Evolutionary conservation across 2,329 filamentous ascomycete genomes (phyloP).

Genomic region (Nothopassalora personata): DNA sequence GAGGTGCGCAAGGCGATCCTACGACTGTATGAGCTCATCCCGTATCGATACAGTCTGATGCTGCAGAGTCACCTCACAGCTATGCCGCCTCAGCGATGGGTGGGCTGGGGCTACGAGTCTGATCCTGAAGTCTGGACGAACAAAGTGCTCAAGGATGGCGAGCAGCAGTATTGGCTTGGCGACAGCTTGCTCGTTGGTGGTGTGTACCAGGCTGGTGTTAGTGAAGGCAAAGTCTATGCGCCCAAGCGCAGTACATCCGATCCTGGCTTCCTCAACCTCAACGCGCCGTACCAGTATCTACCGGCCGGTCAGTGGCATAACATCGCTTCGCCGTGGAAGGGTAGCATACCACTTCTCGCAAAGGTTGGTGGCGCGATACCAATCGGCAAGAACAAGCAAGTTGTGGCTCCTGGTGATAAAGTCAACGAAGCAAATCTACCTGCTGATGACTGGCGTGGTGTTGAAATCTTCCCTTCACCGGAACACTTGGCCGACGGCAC

Average conservation of each 20-base stretch:
- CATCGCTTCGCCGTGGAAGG: constrained; percentile 48
- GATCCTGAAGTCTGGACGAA: constrained; percentile 62
- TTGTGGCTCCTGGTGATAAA: constrained; percentile 48
- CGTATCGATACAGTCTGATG: constrained; percentile 63
- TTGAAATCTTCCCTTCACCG: constrained; percentile 54
- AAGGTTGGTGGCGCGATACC: constrained; percentile 52
- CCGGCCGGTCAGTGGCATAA: constrained; percentile 51
- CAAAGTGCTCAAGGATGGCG: constrained; percentile 54
- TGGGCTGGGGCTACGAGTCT: constrained; percentile 65
- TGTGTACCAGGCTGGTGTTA: constrained; percentile 58
- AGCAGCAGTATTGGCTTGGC: constrained; percentile 69
- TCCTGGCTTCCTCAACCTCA: constrained; percentile 59
- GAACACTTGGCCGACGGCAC: constrained; percentile 34
- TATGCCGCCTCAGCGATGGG: constrained; percentile 63
- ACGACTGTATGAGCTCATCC: constrained; percentile 65
- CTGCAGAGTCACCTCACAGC: constrained; percentile 59
- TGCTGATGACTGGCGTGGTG: constrained; percentile 51
- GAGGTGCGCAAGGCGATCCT: constrained; percentile 61
- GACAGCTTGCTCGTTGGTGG: constrained; percentile 61
- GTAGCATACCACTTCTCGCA: constrained; percentile 53
- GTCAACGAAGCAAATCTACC: constrained; percentile 42
- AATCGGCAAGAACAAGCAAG: constrained; percentile 48
- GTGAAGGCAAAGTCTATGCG: constrained; percentile 56
- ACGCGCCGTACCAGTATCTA: constrained; percentile 55
- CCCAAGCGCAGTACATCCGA: constrained; percentile 42